Evolutionary conservation across 2,329 filamentous ascomycete genomes (phyloP).

Genomic region (Coniochaeta sp.): DNA sequence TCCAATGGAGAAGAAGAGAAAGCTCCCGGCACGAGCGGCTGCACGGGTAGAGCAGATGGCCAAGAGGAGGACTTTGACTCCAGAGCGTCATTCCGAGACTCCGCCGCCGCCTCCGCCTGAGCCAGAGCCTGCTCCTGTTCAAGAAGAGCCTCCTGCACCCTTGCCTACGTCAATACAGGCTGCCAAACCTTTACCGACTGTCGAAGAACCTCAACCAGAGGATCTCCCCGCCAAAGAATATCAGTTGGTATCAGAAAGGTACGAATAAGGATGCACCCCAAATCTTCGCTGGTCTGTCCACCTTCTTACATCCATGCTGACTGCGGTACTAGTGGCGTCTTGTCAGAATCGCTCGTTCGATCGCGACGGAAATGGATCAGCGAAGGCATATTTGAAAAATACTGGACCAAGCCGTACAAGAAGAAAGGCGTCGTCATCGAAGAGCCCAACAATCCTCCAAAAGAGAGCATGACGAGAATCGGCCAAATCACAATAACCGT

Average conservation of each 20-base stretch:
- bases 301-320: conserved; percentile 4
- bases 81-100: conserved; percentile 41
- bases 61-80: conserved; percentile 52
- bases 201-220: conserved; percentile 58
- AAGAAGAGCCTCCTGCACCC: conserved; percentile 26
- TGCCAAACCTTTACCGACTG: conserved; percentile 63
- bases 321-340: conserved; percentile 51
- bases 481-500: conserved; percentile 66
- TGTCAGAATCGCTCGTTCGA: conserved; percentile 63
- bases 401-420: conserved; percentile 68
- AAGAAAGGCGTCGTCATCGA: conserved; percentile 58
- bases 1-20: conserved; percentile 58
- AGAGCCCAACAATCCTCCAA: conserved; percentile 58
- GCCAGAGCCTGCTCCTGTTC: conserved; percentile 23
- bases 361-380: conserved; percentile 68
- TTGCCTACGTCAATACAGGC: conserved; percentile 57
- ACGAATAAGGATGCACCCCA: conserved; percentile 14
- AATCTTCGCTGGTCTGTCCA: not conserved
- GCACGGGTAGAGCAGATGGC: conserved; percentile 51
- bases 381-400: conserved; percentile 68
- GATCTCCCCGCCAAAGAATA: conserved; percentile 59
- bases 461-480: conserved; percentile 65
- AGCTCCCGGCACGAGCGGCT: conserved; percentile 54
- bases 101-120: conserved; percentile 16
- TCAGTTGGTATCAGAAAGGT: conserved; percentile 69